Evolutionary conservation across 139 green algal genomes (phyloP), one percentile per base, ranked within the genome.

Genomic region (Chlamydomonas sp.): DNA sequence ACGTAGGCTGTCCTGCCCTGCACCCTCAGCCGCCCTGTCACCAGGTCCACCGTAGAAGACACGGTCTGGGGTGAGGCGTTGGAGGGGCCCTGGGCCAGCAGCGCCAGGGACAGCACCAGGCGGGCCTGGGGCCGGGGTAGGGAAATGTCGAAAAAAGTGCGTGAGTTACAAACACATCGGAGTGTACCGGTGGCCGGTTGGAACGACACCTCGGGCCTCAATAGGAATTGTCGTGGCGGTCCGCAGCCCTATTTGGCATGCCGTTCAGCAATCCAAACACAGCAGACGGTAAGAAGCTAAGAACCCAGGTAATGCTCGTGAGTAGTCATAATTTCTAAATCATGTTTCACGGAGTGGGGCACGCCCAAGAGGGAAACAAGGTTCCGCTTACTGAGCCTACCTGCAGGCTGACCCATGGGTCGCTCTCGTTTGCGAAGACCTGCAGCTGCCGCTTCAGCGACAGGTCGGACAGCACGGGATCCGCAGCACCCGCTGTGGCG

Each of bases 1-100:
- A 96, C 78, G 84, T 95, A 96, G 9, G 92, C 93, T 1, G 90
- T 95, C 31, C 90, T 87, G 0, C 89, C 92, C 4, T 84, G 79
- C 5, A 93, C 88, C 49, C 92, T 67, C 20, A 94, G 63, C 17
- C 73, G 17, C n/a, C 78, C 59, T 20, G 81, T 58, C 77, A 92
- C 20, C 81, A 80, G 62, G 58, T 63, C 49, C 57, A 83, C 2
- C 2, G 80, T 86, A 2, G 59, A 8, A 4, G 2, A 63, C 9
- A 86, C 58, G n/a, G 69, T 18, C 16, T 6, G 3, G 15, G 80
- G 68, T 9, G n/a, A 0, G 18, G 80, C 68, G 71, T 78, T 86
- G 7, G 67, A 49, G 3, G n/a, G 3, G 18, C 80, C 80, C 80
- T 71, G 68, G 60, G 59, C 31, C 58, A 79, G 80, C 17, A 86